Evolutionary conservation across 345 rosid species (phyloP).

Genomic region (Eutrema heterophyllum): DNA sequence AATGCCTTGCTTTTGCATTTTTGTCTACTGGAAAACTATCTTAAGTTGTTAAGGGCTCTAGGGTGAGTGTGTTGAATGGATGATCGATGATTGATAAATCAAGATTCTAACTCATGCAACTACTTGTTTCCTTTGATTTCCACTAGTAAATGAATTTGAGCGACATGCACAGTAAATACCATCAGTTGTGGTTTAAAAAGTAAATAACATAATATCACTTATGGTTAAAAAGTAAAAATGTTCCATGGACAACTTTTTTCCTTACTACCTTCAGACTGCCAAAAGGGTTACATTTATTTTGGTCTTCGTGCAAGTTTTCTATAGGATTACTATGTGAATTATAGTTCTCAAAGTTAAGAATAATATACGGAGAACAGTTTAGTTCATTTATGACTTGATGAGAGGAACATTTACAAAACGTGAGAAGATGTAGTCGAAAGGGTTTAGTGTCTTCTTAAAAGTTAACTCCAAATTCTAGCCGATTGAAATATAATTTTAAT

Average conservation of each 20-base stretch:
- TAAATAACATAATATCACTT: neutral
- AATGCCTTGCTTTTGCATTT: neutral
- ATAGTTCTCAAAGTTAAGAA: neutral
- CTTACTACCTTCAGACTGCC: neutral
- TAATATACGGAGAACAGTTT: neutral
- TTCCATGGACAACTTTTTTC: neutral
- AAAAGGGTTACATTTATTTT: neutral
- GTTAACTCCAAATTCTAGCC: neutral
- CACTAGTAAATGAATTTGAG: neutral
- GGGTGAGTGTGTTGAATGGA: neutral
- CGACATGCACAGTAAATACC: neutral
- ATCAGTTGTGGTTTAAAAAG: neutral
- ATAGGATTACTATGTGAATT: neutral
- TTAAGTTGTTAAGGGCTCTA: neutral
- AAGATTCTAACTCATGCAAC: neutral
- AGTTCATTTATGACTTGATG: constrained; percentile 2
- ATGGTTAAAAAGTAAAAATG: neutral
- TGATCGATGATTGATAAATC: too few relatives aligned
- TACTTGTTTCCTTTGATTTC: neutral
- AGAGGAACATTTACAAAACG: neutral
- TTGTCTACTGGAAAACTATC: neutral
- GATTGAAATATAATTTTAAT: too few relatives aligned
- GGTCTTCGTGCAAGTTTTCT: neutral
- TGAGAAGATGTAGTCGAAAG: neutral
- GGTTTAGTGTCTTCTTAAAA: neutral